phyloP scores from a whole-genome alignment of 2,329 filamentous ascomycete species.

The Neonectria ditissima region DNA sequence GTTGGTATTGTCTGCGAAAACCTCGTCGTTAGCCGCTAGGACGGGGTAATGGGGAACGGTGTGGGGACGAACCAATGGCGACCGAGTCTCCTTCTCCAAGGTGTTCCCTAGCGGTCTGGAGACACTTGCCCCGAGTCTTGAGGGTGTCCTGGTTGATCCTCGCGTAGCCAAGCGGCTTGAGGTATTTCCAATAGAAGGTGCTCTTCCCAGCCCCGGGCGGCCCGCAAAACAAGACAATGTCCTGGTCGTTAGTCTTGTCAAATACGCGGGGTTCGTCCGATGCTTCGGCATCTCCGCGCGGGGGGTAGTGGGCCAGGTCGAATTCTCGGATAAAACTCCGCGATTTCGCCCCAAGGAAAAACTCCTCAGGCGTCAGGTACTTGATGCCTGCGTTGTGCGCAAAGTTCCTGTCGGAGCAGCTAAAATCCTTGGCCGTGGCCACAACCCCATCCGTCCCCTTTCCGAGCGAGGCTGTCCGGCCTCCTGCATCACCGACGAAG shows the following conservation, averaged over 20 bases:
- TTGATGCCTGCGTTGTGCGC: conserved; percentile 84
- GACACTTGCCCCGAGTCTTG: conserved; percentile 77
- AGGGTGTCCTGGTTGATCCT: conserved; percentile 92
- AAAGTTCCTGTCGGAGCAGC: conserved; percentile 80
- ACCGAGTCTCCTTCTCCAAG: conserved; percentile 76
- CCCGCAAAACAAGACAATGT: conserved; percentile 88
- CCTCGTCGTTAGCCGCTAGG: conserved; percentile 15
- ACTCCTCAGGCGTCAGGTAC: conserved; percentile 92
- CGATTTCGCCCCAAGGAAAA: conserved; percentile 78
- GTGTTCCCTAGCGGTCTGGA: conserved; percentile 77
- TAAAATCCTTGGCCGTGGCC: conserved; percentile 66
- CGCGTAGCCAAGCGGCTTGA: conserved; percentile 83
- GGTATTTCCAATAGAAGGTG: conserved; percentile 83
- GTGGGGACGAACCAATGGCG: conserved; percentile 74
- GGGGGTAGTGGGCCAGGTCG: conserved; percentile 71
- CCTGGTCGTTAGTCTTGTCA: conserved; percentile 72
- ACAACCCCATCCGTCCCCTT: conserved; percentile 40
- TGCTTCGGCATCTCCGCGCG: conserved; percentile 42
- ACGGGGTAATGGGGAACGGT: conserved; percentile 29
- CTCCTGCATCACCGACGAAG: conserved; percentile 90
- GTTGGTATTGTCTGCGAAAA: conserved; percentile 88
- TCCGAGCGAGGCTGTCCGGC: conserved; percentile 59
- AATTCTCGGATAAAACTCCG: conserved; percentile 77
- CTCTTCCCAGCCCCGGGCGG: conserved; percentile 93
- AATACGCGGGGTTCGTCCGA: conserved; percentile 52